A percentile compares a stretch with the other conserved stretches of the same genome.
Evolutionary conservation across 805 yeast species (phyloP).

Genomic region (Candida taoyuanica): DNA sequence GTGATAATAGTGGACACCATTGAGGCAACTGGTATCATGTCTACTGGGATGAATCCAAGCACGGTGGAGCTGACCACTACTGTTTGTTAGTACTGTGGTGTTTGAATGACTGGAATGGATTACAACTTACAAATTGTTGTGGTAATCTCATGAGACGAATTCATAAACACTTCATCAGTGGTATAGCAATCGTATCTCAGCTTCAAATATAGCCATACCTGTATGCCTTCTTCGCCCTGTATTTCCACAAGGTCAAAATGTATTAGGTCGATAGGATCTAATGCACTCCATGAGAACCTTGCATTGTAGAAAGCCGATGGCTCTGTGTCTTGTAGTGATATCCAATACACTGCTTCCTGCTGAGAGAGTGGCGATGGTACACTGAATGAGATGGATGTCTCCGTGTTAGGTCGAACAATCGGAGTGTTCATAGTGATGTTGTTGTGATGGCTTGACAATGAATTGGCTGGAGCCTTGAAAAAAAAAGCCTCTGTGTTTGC

Average conservation of each 20-base stretch:
- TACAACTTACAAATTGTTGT: conserved; percentile 13
- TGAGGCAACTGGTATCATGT: conserved; percentile 5
- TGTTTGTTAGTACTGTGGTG: conserved; percentile 2
- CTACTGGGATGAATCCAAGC: conserved; percentile 7
- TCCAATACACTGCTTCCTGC: background rate
- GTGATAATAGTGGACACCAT: conserved; percentile 4
- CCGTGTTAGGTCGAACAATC: conserved; percentile 3
- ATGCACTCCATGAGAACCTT: conserved; percentile 24
- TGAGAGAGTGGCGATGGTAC: conserved; percentile 9
- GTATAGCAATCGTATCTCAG: conserved; percentile 17
- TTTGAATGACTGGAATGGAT: background rate
- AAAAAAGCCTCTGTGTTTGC: conserved; percentile 24
- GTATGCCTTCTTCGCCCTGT: conserved; percentile 4
- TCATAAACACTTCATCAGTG: conserved; percentile 11
- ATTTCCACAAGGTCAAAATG: conserved; percentile 12
- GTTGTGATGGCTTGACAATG: conserved; percentile 1
- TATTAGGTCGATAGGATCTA: conserved; percentile 19
- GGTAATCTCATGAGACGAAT: conserved; percentile 1
- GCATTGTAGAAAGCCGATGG: conserved; percentile 12
- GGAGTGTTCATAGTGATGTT: background rate
- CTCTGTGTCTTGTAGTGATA: conserved; percentile 5
- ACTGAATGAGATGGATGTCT: background rate
- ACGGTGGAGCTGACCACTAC: conserved; percentile 8
- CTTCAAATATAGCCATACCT: conserved; percentile 8
- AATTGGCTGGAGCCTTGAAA: conserved; percentile 6